Conservation (phyloP, 257 asterid species). For the Gentiana macrophylla region DNA sequence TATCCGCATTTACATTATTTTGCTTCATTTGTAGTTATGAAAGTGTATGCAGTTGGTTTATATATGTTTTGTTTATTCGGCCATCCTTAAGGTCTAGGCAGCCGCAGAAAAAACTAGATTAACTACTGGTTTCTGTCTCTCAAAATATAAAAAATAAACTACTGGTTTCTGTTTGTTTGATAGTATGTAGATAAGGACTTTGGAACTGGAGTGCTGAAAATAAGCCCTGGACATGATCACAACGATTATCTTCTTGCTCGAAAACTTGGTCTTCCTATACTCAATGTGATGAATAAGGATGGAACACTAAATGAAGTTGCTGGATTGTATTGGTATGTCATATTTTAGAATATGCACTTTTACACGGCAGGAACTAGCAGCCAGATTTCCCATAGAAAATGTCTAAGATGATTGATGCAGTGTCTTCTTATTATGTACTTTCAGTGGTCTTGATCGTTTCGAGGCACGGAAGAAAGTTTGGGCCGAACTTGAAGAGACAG, state of each 20-base stretch:
- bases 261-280: constrained; percentile 97
- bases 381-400: background rate
- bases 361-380: background rate
- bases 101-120: too few species aligned
- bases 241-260: constrained; percentile 97
- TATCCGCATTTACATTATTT: too few species aligned
- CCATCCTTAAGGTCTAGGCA: too few species aligned
- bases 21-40: too few species aligned
- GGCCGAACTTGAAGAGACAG: constrained; percentile 92
- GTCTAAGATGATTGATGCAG: constrained; percentile 8
- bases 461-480: constrained; percentile 95
- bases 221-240: constrained; percentile 99
- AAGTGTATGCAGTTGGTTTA: too few species aligned
- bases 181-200: constrained; percentile 97
- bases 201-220: constrained; percentile 98
- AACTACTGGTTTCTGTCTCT: constrained; percentile 9
- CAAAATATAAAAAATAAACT: too few species aligned
- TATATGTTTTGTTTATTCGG: too few species aligned
- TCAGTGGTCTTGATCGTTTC: constrained; percentile 97
- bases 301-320: constrained; percentile 95
- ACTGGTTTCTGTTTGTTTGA: too few species aligned
- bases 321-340: constrained; percentile 68
- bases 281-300: constrained; percentile 94
- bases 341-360: constrained; percentile 15
- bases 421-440: constrained; percentile 13